These are phyloP conservation scores for Mycosphaerella sp. DNA, from an alignment of 2,329 filamentous ascomycete species.

Conservation along the genomic window DNA sequence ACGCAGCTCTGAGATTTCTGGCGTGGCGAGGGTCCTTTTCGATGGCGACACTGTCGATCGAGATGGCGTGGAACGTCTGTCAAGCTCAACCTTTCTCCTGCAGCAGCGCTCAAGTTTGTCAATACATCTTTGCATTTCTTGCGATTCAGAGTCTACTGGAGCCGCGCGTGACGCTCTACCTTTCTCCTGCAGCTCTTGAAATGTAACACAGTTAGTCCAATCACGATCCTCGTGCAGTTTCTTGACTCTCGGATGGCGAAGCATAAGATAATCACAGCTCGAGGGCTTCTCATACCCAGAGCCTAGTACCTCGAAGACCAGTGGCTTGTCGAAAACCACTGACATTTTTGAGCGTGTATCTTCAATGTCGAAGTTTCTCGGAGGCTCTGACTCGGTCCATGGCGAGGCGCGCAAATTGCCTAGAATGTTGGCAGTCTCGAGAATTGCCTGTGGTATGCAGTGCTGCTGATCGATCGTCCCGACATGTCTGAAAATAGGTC, in stretches of 20 bases:
- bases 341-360: constrained; percentile 33
- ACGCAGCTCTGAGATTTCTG: constrained; percentile 7
- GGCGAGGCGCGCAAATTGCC: constrained; percentile 36
- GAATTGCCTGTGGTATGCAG: constrained; percentile 42
- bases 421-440: constrained; percentile 40
- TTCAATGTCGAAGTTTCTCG: constrained; percentile 24
- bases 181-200: constrained; percentile 62
- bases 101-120: constrained; percentile 48
- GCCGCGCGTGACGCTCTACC: constrained; percentile 53
- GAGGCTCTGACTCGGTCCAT: constrained; percentile 22
- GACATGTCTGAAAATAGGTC: constrained; percentile 60
- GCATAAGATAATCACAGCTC: constrained; percentile 63
- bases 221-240: constrained; percentile 74
- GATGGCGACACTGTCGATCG: constrained; percentile 11
- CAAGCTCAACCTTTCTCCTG: constrained; percentile 29
- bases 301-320: constrained; percentile 74
- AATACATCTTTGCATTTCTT: constrained; percentile 58
- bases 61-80: constrained; percentile 13
- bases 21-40: constrained; percentile 9
- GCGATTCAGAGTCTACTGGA: constrained; percentile 49
- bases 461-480: constrained; percentile 46
- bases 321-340: constrained; percentile 60
- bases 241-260: constrained; percentile 68
- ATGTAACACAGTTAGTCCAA: constrained; percentile 61
- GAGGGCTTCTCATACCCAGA: constrained; percentile 70